These are phyloP conservation scores for Chaetomium cochliodes DNA, from an alignment of 495 filamentous ascomycete genomes.

Conservation along the genomic window DNA sequence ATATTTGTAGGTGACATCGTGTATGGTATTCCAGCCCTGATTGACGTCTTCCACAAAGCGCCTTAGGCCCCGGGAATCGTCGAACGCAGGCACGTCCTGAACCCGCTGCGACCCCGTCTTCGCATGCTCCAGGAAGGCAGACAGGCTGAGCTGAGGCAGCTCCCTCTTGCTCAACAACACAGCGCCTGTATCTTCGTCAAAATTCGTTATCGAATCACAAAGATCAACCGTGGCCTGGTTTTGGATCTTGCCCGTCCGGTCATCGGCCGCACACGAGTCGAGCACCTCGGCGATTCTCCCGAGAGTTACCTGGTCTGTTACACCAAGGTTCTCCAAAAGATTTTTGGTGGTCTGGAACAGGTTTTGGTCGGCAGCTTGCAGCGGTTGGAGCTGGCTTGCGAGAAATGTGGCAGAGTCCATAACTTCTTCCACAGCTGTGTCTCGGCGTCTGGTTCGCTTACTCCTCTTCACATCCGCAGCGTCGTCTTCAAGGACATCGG, in stretches of 20 bases:
- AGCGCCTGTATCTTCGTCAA: constrained; percentile 44
- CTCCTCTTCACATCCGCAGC: constrained; percentile 70
- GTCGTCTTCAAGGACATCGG: constrained; percentile 53
- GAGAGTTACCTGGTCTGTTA: constrained; percentile 52
- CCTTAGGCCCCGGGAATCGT: constrained; percentile 56
- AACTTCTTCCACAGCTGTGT: constrained; percentile 68
- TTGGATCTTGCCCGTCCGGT: constrained; percentile 44
- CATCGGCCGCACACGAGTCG: constrained; percentile 49
- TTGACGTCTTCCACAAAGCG: constrained; percentile 57
- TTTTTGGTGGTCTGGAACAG: constrained; percentile 68
- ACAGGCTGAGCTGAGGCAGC: constrained; percentile 48
- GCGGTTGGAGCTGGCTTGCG: constrained; percentile 66
- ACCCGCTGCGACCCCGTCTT: constrained; percentile 59
- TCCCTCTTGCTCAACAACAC: constrained; percentile 47
- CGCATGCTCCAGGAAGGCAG: constrained; percentile 77
- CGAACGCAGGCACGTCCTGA: constrained; percentile 51
- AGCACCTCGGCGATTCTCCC: constrained; percentile 54
- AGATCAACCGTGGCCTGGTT: constrained; percentile 43
- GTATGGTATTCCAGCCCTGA: constrained; percentile 54
- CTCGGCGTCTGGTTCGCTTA: constrained; percentile 77
- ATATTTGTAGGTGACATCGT: constrained; percentile 66
- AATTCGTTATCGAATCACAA: constrained; percentile 42
- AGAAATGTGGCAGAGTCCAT: constrained; percentile 69
- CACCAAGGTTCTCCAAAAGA: constrained; percentile 64
- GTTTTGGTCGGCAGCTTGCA: constrained; percentile 69